These are phyloP conservation scores for Quercus parvula DNA, from an alignment of 306 rosid species.

Conservation along the genomic window DNA sequence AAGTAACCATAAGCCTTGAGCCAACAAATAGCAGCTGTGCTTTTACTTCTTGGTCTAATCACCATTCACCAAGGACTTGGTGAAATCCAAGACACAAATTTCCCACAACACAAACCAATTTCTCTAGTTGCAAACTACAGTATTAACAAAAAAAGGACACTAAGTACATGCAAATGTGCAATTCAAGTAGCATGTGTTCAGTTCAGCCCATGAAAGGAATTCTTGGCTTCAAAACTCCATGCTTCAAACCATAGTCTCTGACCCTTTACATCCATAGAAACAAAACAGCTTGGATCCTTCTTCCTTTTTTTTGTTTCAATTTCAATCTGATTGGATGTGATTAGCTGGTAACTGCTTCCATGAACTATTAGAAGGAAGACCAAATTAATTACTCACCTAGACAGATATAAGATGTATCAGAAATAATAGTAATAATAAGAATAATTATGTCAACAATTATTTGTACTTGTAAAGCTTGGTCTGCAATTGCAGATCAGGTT, in stretches of 20 bases:
- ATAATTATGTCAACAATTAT: constrained; percentile 5
- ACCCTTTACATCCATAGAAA: background rate
- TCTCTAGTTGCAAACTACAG: background rate
- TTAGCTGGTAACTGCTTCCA: background rate
- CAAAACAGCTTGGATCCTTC: no score
- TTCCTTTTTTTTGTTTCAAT: background rate
- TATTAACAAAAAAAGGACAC: background rate
- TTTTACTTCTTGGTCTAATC: no score
- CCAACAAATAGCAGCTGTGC: no score
- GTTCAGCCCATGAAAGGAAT: background rate
- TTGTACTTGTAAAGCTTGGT: constrained; percentile 49
- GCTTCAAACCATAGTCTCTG: background rate
- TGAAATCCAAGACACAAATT: background rate
- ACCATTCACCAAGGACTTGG: background rate
- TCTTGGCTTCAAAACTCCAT: background rate
- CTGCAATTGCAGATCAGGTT: constrained; percentile 40
- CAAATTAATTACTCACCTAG: background rate
- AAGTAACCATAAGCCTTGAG: no score
- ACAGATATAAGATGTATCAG: background rate
- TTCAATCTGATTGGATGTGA: background rate
- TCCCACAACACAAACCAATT: background rate
- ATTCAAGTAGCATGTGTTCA: background rate
- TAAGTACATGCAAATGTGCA: background rate
- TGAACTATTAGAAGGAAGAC: constrained; percentile 11
- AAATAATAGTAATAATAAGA: background rate